phyloP scores from a whole-genome alignment of 2,329 filamentous ascomycete genomes.

The Colletotrichum liaoningense region DNA sequence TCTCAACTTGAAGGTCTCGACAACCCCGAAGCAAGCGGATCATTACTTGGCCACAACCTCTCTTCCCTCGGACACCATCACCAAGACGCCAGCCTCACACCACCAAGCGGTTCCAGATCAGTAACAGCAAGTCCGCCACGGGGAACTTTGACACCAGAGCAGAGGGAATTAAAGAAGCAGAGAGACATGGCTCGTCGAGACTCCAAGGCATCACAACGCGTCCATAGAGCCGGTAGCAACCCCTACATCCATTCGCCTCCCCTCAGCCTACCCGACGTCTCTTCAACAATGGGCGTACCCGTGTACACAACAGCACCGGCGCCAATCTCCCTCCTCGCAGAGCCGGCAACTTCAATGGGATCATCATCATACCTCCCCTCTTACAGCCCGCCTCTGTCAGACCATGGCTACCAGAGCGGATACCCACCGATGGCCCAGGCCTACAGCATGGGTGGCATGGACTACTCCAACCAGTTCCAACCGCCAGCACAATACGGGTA shows the following conservation, averaged over 20 bases:
- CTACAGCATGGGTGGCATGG: slow-evolving; percentile 57
- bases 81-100: slow-evolving; percentile 64
- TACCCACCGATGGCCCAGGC: slow-evolving; percentile 48
- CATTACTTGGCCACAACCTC: slow-evolving; percentile 57
- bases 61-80: slow-evolving; percentile 55
- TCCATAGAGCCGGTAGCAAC: slow-evolving; percentile 62
- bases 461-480: slow-evolving; percentile 52
- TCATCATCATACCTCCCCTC: slow-evolving; percentile 59
- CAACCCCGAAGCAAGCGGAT: slow-evolving; percentile 35
- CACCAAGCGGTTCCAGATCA: slow-evolving; percentile 62
- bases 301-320: slow-evolving; percentile 64
- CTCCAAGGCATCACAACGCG: slow-evolving; percentile 63
- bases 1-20: slow-evolving; percentile 43
- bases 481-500: slow-evolving; percentile 54
- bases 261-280: slow-evolving; percentile 55
- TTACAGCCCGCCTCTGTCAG: slow-evolving; percentile 61
- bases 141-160: slow-evolving; percentile 65
- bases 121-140: slow-evolving; percentile 69
- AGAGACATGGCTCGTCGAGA: slow-evolving; percentile 69
- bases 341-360: slow-evolving; percentile 58
- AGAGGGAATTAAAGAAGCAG: slow-evolving; percentile 72
- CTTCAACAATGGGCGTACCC: slow-evolving; percentile 55
- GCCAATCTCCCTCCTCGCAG: slow-evolving; percentile 62
- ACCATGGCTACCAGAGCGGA: slow-evolving; percentile 48
- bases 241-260: slow-evolving; percentile 54